Evolutionary conservation across 768 basidiomycete genomes (phyloP).

Genomic region (Cyathus striatus): DNA sequence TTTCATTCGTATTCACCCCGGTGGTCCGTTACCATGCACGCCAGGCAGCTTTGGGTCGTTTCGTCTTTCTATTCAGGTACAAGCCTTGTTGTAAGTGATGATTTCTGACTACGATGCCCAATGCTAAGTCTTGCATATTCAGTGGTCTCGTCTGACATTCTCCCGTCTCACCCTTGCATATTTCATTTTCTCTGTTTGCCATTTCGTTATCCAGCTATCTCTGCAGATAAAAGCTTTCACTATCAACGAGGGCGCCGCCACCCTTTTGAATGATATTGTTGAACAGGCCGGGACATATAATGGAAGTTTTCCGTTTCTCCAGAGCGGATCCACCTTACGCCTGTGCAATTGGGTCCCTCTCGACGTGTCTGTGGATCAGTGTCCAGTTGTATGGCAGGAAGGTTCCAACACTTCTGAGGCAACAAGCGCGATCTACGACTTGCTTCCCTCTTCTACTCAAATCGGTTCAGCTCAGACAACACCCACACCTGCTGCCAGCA

Average conservation of each 20-base stretch:
- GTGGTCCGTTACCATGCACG: conserved; percentile 13
- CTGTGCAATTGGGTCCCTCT: conserved; percentile 55
- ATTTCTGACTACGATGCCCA: too few relatives aligned
- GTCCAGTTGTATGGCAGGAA: conserved; percentile 54
- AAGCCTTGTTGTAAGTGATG: too few relatives aligned
- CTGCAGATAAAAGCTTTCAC: conserved; percentile 65
- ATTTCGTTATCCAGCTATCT: conserved; percentile 63
- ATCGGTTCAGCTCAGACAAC: conserved; percentile 6
- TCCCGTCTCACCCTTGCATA: conserved; percentile 63
- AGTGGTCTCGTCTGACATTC: conserved; percentile 72
- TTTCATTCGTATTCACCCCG: conserved; percentile 13
- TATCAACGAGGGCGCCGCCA: conserved; percentile 55
- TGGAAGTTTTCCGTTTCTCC: conserved; percentile 49
- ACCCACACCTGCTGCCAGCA: conserved; percentile 4
- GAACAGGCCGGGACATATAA: conserved; percentile 41
- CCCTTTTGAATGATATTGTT: conserved; percentile 47
- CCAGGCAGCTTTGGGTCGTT: conserved; percentile 7
- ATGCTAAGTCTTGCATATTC: conserved; percentile 4
- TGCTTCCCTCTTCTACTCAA: conserved; percentile 4
- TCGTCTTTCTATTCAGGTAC: too few relatives aligned
- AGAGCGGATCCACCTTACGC: conserved; percentile 39
- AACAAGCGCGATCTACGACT: too few relatives aligned
- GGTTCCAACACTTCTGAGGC: too few relatives aligned
- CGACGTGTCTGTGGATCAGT: conserved; percentile 30
- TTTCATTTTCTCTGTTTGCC: conserved; percentile 59